Conservation (phyloP, 2,329 filamentous ascomycete genomes). For the Beauveria varroae region DNA sequence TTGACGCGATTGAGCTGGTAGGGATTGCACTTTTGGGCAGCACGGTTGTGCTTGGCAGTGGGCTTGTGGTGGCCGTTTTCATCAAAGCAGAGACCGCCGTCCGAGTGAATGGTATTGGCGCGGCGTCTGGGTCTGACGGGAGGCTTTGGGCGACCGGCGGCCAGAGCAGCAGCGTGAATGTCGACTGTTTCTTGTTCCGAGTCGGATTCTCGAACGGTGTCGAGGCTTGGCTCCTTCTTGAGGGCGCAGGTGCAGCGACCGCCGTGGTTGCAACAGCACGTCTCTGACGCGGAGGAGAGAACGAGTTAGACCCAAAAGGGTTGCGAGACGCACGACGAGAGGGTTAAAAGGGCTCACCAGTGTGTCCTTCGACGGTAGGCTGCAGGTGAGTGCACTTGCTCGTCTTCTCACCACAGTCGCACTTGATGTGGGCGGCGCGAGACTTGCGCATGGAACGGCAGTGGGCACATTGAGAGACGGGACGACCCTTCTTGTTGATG, state of each 20-base stretch:
- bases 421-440: conserved; percentile 88
- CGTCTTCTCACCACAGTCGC: conserved; percentile 91
- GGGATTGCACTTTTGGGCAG: conserved; percentile 54
- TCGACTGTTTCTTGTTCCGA: conserved; percentile 40
- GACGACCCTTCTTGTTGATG: conserved; percentile 96
- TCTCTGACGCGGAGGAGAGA: conserved; percentile 36
- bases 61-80: conserved; percentile 59
- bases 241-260: conserved; percentile 57
- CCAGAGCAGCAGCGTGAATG: conserved; percentile 20
- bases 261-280: conserved; percentile 64
- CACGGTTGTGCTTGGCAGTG: conserved; percentile 51
- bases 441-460: conserved; percentile 95
- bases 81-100: conserved; percentile 51
- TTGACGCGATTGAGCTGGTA: conserved; percentile 54
- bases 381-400: conserved; percentile 60
- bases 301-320: conserved; percentile 1
- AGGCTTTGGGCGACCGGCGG: conserved; percentile 31
- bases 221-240: conserved; percentile 54
- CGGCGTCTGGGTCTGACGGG: conserved; percentile 40
- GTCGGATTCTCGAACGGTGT: conserved; percentile 58
- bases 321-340: not conserved
- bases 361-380: conserved; percentile 49
- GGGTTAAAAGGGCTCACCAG: conserved; percentile 37
- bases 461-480: conserved; percentile 95
- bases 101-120: conserved; percentile 56